phyloP scores from a whole-genome alignment of 2,329 filamentous ascomycete genomes.

The Arachnomyces sp. region DNA sequence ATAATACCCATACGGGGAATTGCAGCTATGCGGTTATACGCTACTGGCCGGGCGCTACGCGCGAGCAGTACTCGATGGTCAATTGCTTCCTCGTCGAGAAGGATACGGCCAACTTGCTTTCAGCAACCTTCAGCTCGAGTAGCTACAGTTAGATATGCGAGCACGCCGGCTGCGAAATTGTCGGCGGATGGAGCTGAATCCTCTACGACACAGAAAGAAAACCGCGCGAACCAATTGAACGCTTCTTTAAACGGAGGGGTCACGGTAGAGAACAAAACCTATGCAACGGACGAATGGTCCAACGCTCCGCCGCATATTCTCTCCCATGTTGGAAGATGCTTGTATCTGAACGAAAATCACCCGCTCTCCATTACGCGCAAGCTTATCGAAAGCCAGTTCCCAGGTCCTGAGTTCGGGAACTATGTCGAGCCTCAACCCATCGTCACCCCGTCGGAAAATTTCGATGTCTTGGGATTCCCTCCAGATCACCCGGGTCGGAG shows the following conservation, averaged over 20 bases:
- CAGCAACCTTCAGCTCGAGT: too few relatives aligned
- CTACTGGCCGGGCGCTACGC: constrained; percentile 33
- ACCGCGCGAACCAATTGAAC: constrained; percentile 4
- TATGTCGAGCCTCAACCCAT: constrained; percentile 76
- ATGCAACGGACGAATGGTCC: constrained; percentile 70
- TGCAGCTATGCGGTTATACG: constrained; percentile 29
- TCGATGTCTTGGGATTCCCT: constrained; percentile 92
- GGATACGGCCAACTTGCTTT: constrained; percentile 6
- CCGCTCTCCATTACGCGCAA: constrained; percentile 84
- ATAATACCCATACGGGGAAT: too few relatives aligned
- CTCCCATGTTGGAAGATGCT: constrained; percentile 61
- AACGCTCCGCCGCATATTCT: constrained; percentile 74
- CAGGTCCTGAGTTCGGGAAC: constrained; percentile 61
- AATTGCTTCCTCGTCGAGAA: constrained; percentile 19
- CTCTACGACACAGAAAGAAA: background rate
- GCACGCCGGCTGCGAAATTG: too few relatives aligned
- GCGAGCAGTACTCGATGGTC: constrained; percentile 28
- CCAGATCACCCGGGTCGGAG: constrained; percentile 79
- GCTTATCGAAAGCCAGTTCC: constrained; percentile 86
- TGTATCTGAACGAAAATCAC: constrained; percentile 90
- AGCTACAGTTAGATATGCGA: too few relatives aligned
- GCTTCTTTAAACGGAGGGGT: constrained; percentile 2
- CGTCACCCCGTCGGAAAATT: constrained; percentile 80
- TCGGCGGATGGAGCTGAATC: background rate
- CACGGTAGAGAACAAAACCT: constrained; percentile 48